A percentile compares a stretch with the other conserved stretches of the same genome.
Conservation (phyloP, 176 grass and related monocot genomes). For the Lolium rigidum region DNA sequence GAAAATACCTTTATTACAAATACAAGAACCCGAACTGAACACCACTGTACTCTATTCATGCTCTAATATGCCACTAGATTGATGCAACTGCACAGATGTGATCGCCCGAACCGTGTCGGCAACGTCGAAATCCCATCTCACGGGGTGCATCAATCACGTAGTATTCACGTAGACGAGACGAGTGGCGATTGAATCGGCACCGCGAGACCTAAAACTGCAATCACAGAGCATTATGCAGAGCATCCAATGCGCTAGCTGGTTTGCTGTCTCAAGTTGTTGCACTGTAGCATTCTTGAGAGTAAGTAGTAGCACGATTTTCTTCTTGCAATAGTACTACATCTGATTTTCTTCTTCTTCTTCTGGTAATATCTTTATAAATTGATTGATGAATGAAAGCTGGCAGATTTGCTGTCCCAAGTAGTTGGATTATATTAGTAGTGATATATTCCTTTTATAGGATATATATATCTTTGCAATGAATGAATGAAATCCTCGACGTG, state of each 20-base stretch:
- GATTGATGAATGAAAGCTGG: not conserved
- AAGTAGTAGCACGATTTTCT: not conserved
- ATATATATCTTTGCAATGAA: not conserved
- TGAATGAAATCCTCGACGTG: not conserved
- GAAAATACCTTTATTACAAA: not conserved
- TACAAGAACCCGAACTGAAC: no score
- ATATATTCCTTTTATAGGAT: not conserved
- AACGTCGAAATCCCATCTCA: not conserved
- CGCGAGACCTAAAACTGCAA: not conserved
- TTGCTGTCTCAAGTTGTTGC: not conserved
- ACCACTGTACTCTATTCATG: slow-evolving; percentile 11
- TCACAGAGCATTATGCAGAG: not conserved
- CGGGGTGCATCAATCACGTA: not conserved
- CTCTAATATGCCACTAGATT: not conserved
- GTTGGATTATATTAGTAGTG: not conserved
- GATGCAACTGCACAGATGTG: slow-evolving; percentile 9
- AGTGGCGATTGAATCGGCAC: not conserved
- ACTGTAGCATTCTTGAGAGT: not conserved
- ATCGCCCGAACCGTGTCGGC: slow-evolving; percentile 41
- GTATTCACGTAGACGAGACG: not conserved
- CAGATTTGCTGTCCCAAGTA: not conserved
- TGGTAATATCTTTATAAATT: not conserved
- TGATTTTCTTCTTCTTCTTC: no score
- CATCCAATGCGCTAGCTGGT: not conserved
- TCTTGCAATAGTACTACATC: not conserved